Evolutionary conservation across 768 basidiomycete genomes (phyloP), one percentile per base, ranked within the genome.

Genomic region (Hemileccinum rubropunctum): DNA sequence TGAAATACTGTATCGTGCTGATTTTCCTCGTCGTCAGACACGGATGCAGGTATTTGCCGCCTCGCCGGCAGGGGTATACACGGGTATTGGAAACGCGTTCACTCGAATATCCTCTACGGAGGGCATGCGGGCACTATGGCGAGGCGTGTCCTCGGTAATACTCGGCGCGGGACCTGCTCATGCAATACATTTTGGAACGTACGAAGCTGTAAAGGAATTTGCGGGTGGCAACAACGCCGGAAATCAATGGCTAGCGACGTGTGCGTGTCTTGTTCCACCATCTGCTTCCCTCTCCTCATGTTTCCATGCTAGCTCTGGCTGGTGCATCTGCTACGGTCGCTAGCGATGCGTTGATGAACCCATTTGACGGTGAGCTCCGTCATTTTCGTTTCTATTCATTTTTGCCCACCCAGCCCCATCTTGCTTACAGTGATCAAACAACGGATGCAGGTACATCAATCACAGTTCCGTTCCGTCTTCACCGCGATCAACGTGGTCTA

Each of bases 281-380:
- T 32, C 33, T 45, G 13, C 20, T 27, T 34, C 20, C 18, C 17
- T 17, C 17, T 12, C 18, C 58, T 62, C 50, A 63, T 33, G n/a
- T 38, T 48, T 53, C n/a, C 28, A 10, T 46, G 34, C 41, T 59
- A 92, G 97, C 95, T 27, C 60, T 93, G 27, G 97, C 97, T 27
- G 97, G 97, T 53, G 97, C 93, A 39, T 82, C 87, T 0, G 97
- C 95, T 0, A 98, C 97, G 10, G 89, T 95, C 56, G 89, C 94
- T 3, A 89, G 87, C 50, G 97, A 99, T 73, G 97, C 97, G 3
- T 75, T 98, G 47, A 99, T 99, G 97, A 99, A 98, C 69, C 97
- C 97, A 3, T 99, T 99, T 64, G 97, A 99, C 72, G 95, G 95
- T 97, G 68, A 65, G 83, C 69, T 12, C 45, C 10, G 20, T 23